Percentiles rank a stretch among this genome's conserved stretches.
phyloP scores from a whole-genome alignment of 108 stramenopile genomes.

The Aurantiochytrium sp. region DNA sequence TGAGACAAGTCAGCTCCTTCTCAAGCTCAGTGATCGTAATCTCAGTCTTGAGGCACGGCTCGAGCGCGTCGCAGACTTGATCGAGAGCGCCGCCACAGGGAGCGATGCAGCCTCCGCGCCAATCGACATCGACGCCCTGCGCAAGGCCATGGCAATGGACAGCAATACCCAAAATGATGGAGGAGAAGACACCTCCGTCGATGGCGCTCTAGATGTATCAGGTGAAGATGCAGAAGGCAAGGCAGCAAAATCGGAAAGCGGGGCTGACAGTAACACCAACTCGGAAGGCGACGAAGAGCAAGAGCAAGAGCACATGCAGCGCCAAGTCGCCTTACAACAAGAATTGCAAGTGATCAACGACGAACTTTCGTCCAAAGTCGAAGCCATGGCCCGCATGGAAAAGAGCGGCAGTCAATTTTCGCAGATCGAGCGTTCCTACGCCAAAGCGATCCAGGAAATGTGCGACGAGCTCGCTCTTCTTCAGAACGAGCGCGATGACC shows the following conservation, averaged over 20 bases:
- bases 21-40: background rate
- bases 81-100: background rate
- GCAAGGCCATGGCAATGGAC: background rate
- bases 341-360: background rate
- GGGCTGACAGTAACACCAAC: background rate
- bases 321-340: background rate
- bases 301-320: background rate
- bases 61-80: background rate
- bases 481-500: constrained; percentile 17
- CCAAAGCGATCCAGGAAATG: background rate
- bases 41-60: background rate
- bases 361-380: background rate
- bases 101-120: no score
- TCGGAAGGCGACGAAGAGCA: background rate
- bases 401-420: background rate
- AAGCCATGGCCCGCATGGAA: background rate
- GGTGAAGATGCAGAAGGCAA: background rate
- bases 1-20: background rate
- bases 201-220: background rate
- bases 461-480: background rate
- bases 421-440: background rate
- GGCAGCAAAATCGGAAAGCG: background rate
- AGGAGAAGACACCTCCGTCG: background rate
- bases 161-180: background rate
- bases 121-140: background rate